Conservation (phyloP, 83 land plant genomes). For the Diphasiastrum complanatum region DNA sequence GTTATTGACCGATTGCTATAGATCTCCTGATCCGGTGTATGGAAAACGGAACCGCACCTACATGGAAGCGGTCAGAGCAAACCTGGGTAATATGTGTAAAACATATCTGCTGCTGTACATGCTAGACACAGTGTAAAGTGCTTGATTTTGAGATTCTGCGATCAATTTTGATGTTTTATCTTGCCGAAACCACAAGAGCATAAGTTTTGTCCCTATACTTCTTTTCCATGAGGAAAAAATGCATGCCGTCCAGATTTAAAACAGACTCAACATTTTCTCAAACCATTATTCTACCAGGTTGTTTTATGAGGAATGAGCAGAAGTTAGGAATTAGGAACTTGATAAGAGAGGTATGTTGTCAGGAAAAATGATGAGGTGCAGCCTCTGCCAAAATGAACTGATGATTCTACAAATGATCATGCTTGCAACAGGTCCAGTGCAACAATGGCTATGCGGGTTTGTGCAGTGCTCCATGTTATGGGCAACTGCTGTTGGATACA, state of each 20-base stretch:
- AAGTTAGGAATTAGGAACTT: too few species aligned
- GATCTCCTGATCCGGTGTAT: constrained; percentile 39
- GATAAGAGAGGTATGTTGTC: too few species aligned
- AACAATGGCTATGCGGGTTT: constrained; percentile 25
- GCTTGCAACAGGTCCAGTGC: constrained; percentile 25
- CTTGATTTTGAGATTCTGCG: neutral
- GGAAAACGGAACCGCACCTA: constrained; percentile 50
- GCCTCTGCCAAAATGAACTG: neutral
- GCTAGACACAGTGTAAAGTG: neutral
- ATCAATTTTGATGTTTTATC: neutral
- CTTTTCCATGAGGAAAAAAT: too few species aligned
- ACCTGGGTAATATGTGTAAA: constrained; percentile 23
- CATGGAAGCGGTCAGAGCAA: constrained; percentile 47
- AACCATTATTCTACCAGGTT: too few species aligned
- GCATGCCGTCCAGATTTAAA: too few species aligned
- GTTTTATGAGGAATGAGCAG: too few species aligned
- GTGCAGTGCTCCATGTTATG: constrained; percentile 29
- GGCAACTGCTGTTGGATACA: constrained; percentile 36
- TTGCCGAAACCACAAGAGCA: too few species aligned
- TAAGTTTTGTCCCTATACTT: too few species aligned
- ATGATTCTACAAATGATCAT: neutral
- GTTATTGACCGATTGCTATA: constrained; percentile 47
- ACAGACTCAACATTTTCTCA: too few species aligned
- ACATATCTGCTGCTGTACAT: neutral
- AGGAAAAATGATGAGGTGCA: too few species aligned